Evolutionary conservation across 257 asterid species (phyloP).

Genomic region (Knoxia roxburghii): DNA sequence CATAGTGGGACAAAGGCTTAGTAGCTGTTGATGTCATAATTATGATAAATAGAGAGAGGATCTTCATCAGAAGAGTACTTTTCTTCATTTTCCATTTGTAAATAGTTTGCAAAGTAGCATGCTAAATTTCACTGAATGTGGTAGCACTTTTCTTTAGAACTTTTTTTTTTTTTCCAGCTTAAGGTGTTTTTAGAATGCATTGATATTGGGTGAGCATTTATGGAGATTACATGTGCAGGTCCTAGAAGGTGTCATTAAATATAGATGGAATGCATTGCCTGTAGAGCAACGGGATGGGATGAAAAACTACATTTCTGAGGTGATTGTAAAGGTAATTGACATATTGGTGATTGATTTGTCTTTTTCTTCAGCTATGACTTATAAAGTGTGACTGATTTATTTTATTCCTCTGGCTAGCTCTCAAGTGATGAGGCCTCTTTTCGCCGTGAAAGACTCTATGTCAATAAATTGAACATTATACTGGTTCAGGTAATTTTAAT

Average conservation of each 20-base stretch:
- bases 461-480: conserved; percentile 74
- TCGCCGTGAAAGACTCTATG: conserved; percentile 86
- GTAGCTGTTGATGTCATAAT: no score
- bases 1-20: no score
- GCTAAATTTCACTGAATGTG: no score
- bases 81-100: not conserved
- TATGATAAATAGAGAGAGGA: not conserved
- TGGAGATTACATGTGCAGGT: conserved; percentile 49
- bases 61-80: not conserved
- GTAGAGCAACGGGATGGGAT: conserved; percentile 97
- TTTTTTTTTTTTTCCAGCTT: no score
- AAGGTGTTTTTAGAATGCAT: no score
- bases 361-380: not conserved
- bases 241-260: conserved; percentile 95
- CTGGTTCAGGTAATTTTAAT: conserved; percentile 89
- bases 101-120: not conserved
- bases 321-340: conserved; percentile 75
- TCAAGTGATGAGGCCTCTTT: conserved; percentile 92
- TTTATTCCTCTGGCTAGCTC: conserved; percentile 41
- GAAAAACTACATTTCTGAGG: conserved; percentile 98
- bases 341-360: no score
- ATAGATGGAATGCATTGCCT: conserved; percentile 98
- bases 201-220: conserved; percentile 11
- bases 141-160: no score
- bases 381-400: not conserved